Percentiles rank a stretch among this genome's conserved stretches.
Conservation (phyloP, 768 basidiomycete genomes). For the Auricularia heimuer region DNA sequence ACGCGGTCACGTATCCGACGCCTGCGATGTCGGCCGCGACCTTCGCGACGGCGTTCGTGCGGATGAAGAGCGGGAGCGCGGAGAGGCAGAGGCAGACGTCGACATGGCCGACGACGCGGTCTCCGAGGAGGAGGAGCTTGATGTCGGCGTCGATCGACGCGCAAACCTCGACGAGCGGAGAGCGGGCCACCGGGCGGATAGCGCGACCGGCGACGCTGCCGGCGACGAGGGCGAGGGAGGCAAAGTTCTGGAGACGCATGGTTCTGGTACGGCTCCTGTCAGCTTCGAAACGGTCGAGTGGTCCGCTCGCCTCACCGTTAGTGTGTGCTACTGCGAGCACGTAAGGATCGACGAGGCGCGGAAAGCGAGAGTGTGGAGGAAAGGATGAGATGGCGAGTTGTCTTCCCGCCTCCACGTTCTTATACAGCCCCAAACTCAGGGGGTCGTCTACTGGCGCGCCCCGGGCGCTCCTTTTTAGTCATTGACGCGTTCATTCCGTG, state of each 20-base stretch:
- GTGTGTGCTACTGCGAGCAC: too few relatives aligned
- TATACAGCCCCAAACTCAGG: too few relatives aligned
- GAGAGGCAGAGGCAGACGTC: conserved; percentile 38
- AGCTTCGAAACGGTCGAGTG: neutral
- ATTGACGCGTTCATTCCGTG: neutral
- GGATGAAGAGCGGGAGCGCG: conserved; percentile 25
- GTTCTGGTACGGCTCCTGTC: neutral
- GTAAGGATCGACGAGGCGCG: neutral
- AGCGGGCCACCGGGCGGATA: neutral
- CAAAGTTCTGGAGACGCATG: neutral
- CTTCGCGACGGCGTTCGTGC: conserved; percentile 21
- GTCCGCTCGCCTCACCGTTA: neutral
- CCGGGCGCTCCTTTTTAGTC: neutral
- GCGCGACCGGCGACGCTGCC: neutral
- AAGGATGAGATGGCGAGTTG: too few relatives aligned
- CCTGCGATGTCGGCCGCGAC: conserved; percentile 25
- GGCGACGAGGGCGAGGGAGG: neutral
- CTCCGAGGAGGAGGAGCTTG: neutral
- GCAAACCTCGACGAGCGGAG: neutral
- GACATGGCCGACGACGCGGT: conserved; percentile 10
- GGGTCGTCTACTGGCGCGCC: too few relatives aligned
- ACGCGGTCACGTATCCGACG: conserved; percentile 15
- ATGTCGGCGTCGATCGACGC: neutral
- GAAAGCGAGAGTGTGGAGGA: neutral
- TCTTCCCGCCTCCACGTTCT: too few relatives aligned